These are phyloP conservation scores for Solanum hybrid DNA, from an alignment of 305 asterid species.

Conservation along the genomic window DNA sequence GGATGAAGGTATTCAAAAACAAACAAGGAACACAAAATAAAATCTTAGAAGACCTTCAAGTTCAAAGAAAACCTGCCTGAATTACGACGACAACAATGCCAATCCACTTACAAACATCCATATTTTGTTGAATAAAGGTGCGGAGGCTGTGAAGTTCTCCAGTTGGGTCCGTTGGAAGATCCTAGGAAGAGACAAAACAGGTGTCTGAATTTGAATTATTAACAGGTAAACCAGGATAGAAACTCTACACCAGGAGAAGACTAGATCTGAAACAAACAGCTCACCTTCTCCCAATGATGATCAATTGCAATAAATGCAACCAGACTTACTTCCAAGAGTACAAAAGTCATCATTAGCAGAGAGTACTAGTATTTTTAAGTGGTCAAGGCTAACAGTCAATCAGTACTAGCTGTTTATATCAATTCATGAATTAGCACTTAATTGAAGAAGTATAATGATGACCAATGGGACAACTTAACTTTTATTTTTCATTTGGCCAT, in stretches of 20 bases:
- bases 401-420: background rate
- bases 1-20: background rate
- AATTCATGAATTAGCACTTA: background rate
- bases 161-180: conserved; percentile 70
- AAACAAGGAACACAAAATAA: background rate
- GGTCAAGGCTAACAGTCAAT: conserved; percentile 33
- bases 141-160: conserved; percentile 60
- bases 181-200: conserved; percentile 34
- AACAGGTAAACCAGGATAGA: background rate
- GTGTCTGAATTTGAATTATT: background rate
- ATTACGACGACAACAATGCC: conserved; percentile 47
- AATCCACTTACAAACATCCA: conserved; percentile 57
- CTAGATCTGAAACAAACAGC: background rate
- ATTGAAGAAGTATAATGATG: background rate
- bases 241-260: background rate
- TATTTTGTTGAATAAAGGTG: conserved; percentile 42
- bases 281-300: conserved; percentile 76
- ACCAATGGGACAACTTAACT: background rate
- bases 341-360: conserved; percentile 36
- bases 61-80: conserved; percentile 51
- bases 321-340: conserved; percentile 54
- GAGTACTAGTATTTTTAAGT: conserved; percentile 39
- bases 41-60: conserved; percentile 7
- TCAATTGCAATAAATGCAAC: conserved; percentile 66
- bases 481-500: background rate